phyloP scores from a whole-genome alignment of 2,329 filamentous ascomycete species.

The Xenoacremonium recifei region DNA sequence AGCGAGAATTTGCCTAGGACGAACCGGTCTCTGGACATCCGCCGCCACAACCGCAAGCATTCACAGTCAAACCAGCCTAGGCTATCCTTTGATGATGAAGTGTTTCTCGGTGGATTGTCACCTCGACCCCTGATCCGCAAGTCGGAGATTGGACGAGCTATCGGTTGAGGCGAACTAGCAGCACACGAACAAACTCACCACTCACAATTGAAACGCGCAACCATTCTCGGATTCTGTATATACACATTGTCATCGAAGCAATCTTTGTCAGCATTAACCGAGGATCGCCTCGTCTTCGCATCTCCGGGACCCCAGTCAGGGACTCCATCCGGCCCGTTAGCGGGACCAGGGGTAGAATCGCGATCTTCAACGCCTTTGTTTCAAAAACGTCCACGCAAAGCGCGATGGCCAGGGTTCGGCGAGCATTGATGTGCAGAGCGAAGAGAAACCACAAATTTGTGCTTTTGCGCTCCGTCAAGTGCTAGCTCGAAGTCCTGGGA shows the following conservation, averaged over 20 bases:
- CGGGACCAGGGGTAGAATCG: conserved; percentile 4
- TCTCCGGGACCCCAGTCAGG: neutral
- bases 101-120: conserved; percentile 44
- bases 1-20: conserved; percentile 28
- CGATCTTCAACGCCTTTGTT: conserved; percentile 15
- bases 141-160: conserved; percentile 52
- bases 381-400: conserved; percentile 4
- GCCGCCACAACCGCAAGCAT: conserved; percentile 35
- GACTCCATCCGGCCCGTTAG: conserved; percentile 20
- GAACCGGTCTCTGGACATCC: conserved; percentile 20
- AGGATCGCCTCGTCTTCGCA: neutral
- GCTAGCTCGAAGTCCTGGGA: no score
- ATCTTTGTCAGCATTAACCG: conserved; percentile 1
- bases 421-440: no score
- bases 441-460: no score
- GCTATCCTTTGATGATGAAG: conserved; percentile 46
- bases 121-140: conserved; percentile 47
- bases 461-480: no score
- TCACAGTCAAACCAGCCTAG: conserved; percentile 38
- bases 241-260: neutral
- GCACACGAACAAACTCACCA: conserved; percentile 6
- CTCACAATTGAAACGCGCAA: neutral
- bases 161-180: conserved; percentile 45
- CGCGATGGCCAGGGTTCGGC: conserved; percentile 6
- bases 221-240: neutral